Base-by-base conservation (phyloP, 345 rosid genomes). In the Euphorbia peplus region DNA sequence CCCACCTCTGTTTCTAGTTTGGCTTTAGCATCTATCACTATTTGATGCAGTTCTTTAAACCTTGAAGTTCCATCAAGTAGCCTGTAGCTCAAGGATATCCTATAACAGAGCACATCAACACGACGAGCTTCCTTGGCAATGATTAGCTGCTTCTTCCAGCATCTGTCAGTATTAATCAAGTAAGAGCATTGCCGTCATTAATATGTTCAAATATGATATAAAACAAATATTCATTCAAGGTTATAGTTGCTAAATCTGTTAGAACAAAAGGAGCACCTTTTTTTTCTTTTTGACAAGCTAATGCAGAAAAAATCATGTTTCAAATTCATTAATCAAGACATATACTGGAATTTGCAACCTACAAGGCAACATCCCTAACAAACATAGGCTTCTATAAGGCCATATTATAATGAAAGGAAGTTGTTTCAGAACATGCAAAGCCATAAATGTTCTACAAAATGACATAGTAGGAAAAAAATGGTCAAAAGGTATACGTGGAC, bases 41-140 rank as follows among this genome's bases (percentile, higher is more conserved):
- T 73, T 68, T 83, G 83, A 76, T 88, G 92, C 68, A 95, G 69
- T 60, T 81, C 90, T 84, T 80, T 78, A 78, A 90, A 92, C 70
- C 86, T 61, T 67, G 80, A 82, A 76, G 97, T 95, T 59, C 88
- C 96, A 30, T 81, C 80, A 15, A 95, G 85, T 69, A 95, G 86
- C 74, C 92, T 84, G 75, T 73, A 88, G 82, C 98, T 81, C 78
- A 95, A 76, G 78, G 75, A 86, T 70, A 95, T 90, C 80, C 99
- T 86, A 76, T 85, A 81, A 72, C 98, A 92, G 2, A 95, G 80
- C 47, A 86, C 88, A 70, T 95, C 99, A 50, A 91, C 68, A 42
- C 98, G 78, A 16, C 99, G 86, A 37, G 99, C 99, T 80, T 90
- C 98, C 78, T 88, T 91, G 15, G 98, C 95, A 54, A 83, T 79